Base-by-base conservation (phyloP, 768 basidiomycete species). In the Pisolithus microcarpus region DNA sequence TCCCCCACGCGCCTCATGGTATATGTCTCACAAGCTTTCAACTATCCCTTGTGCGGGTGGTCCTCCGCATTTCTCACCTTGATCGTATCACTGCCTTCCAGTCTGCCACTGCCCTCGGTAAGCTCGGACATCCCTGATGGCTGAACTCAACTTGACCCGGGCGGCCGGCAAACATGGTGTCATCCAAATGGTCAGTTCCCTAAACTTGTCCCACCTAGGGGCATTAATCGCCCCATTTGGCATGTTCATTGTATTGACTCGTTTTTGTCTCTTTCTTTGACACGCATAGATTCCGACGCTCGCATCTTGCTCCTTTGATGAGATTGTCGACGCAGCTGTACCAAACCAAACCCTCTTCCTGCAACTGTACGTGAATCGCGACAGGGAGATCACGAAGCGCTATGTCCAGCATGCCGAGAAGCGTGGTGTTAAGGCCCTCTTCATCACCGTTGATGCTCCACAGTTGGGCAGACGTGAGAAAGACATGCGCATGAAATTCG, bases 391-490 rank as follows among this genome's bases (percentile, higher is more conserved):
- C 53, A 96, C 94, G 5, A 83, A 85, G 66, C 80, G 83, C 52
- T 81, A 92, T 47, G 89, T 98, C 0, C 81, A 88, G 58, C 90
- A 95, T 56, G 96, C 96, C 1, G 92, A 94, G 68, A 72, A 77
- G 55, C 81, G 92, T 24, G 95, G 95, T 2, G 80, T 99, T 62
- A 94, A 92, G 65, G 95, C 78, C 4, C 72, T 98, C 11, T 97
- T 98, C 68, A 96, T 98, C 65, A 97, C 95, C 0, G 95, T 98
- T 24, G 95, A 98, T 70, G 95, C 95, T 0, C 95, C 95, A 6
- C 93, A 96, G 58, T 82, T 98, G 9, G 95, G 95, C 40, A 80
- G 93, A 11, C 79, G 94, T 52, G 93, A 92, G 65, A 91, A 91
- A 82, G 93, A 95, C 61, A 94, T 96, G 91, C 77, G 92, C 23